Percentiles rank a stretch among this genome's conserved stretches.
phyloP scores from a whole-genome alignment of 2,329 filamentous ascomycete species.

The Pseudomassariella vexata region DNA sequence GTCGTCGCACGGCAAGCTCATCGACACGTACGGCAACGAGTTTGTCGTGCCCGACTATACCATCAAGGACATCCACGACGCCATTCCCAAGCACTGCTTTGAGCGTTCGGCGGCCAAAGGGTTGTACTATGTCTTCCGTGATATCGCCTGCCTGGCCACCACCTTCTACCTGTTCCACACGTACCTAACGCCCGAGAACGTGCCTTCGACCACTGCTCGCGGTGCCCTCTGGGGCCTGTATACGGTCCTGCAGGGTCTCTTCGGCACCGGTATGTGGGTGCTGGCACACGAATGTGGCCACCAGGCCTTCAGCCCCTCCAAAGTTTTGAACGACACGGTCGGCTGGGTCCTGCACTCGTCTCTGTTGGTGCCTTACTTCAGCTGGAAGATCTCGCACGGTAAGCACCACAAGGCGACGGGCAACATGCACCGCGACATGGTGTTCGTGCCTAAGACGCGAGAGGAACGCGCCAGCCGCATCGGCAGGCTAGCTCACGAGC shows the following conservation, averaged over 20 bases:
- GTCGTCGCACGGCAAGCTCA: slow-evolving; percentile 54
- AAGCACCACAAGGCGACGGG: slow-evolving; percentile 99
- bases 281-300: slow-evolving; percentile 97
- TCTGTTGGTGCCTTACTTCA: slow-evolving; percentile 94
- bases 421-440: slow-evolving; percentile 97
- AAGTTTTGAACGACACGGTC: slow-evolving; percentile 82
- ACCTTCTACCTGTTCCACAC: slow-evolving; percentile 88
- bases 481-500: slow-evolving; percentile 71
- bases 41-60: slow-evolving; percentile 93
- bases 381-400: slow-evolving; percentile 98
- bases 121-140: slow-evolving; percentile 78
- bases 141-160: slow-evolving; percentile 63
- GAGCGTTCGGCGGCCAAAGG: slow-evolving; percentile 74
- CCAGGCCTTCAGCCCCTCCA: slow-evolving; percentile 92
- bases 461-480: slow-evolving; percentile 72
- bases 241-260: slow-evolving; percentile 82
- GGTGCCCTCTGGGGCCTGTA: slow-evolving; percentile 58
- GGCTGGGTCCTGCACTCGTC: slow-evolving; percentile 88
- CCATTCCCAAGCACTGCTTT: slow-evolving; percentile 97
- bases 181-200: slow-evolving; percentile 77
- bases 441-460: slow-evolving; percentile 91
- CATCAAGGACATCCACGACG: slow-evolving; percentile 95
- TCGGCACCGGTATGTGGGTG: slow-evolving; percentile 93
- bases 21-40: slow-evolving; percentile 92
- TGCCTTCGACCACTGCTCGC: slow-evolving; percentile 65